Evolutionary conservation across 2,329 filamentous ascomycete genomes (phyloP).

Genomic region (Furcasterigmium sp.): DNA sequence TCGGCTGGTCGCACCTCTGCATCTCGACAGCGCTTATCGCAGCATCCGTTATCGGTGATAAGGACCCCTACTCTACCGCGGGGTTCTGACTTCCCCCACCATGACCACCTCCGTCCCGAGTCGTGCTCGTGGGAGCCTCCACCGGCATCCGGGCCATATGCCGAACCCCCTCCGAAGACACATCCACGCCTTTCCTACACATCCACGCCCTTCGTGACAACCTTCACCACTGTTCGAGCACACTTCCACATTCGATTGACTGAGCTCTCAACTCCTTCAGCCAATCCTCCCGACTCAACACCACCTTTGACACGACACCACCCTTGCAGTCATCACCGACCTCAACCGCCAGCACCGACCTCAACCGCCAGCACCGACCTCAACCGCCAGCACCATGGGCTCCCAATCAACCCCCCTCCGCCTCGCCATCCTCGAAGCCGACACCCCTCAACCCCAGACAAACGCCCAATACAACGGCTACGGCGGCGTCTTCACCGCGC

Average conservation of each 20-base stretch:
- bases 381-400: conserved; percentile 6
- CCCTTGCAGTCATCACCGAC: background rate
- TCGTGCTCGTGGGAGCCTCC: too few relatives aligned
- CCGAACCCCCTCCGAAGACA: too few relatives aligned
- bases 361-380: background rate
- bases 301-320: too few relatives aligned
- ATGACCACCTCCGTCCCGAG: too few relatives aligned
- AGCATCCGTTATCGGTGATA: background rate
- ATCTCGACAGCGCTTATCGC: too few relatives aligned
- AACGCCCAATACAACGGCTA: conserved; percentile 66
- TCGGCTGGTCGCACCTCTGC: background rate
- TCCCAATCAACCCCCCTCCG: conserved; percentile 47
- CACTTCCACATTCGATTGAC: too few relatives aligned
- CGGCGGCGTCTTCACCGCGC: conserved; percentile 60
- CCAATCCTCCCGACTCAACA: too few relatives aligned
- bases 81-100: conserved; percentile 4
- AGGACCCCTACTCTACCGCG: background rate
- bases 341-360: background rate
- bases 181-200: too few relatives aligned
- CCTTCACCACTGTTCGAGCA: too few relatives aligned
- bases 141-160: too few relatives aligned
- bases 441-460: conserved; percentile 65
- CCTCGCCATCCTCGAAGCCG: conserved; percentile 85
- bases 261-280: too few relatives aligned
- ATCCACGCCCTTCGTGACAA: too few relatives aligned